Conservation (phyloP, 805 yeast genomes). For the Saccharomycopsis capsularis region DNA sequence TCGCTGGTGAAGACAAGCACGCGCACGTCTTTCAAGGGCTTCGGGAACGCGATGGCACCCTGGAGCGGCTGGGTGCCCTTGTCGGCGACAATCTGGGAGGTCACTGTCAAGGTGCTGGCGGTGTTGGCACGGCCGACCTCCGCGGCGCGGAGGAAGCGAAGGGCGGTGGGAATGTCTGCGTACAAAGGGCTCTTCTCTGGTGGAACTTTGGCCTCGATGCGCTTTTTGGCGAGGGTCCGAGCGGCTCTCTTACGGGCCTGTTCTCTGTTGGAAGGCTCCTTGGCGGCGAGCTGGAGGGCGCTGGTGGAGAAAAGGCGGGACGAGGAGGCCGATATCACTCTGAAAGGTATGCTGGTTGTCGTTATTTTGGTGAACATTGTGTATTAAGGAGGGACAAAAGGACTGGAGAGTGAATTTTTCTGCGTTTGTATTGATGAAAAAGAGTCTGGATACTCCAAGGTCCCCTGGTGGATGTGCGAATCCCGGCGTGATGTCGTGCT, state of each 20-base stretch:
- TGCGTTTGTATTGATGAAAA: no score
- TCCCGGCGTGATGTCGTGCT: no score
- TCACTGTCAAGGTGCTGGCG: conserved; percentile 64
- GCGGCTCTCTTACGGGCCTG: conserved; percentile 31
- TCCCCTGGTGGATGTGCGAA: no score
- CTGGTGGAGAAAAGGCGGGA: conserved; percentile 12
- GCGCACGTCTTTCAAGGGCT: conserved; percentile 57
- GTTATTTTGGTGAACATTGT: no score
- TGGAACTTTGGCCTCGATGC: conserved; percentile 34
- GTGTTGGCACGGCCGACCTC: conserved; percentile 78
- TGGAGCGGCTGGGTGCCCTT: conserved; percentile 69
- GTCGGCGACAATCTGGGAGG: conserved; percentile 59
- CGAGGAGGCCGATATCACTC: not conserved
- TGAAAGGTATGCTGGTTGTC: no score
- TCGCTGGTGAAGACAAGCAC: conserved; percentile 63
- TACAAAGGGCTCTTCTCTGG: conserved; percentile 52
- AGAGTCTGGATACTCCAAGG: no score
- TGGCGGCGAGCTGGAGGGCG: not conserved
- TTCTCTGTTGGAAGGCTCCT: conserved; percentile 25
- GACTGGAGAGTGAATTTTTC: no score
- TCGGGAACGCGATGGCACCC: conserved; percentile 69
- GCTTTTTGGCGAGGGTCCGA: conserved; percentile 22
- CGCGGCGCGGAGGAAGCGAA: conserved; percentile 76
- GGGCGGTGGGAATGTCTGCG: conserved; percentile 65
- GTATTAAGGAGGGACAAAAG: no score